Evolutionary conservation across 371 early-diverging fungal genomes (phyloP).

Genomic region (Mortierella sp.): DNA sequence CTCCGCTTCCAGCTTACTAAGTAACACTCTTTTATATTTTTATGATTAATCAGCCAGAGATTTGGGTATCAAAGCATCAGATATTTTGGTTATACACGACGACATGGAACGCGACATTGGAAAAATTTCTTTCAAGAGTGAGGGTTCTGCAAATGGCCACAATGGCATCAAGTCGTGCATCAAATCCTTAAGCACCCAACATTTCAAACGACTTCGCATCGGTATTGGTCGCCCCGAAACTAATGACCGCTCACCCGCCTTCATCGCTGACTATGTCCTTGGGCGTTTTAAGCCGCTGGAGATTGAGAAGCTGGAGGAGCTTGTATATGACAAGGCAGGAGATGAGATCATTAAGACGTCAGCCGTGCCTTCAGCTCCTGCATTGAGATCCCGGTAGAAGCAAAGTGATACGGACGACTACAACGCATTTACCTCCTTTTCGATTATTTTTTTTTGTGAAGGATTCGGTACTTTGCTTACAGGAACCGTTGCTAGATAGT

Average conservation of each 20-base stretch:
- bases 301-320: constrained; percentile 57
- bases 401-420: no score
- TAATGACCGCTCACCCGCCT: constrained; percentile 58
- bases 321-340: constrained; percentile 34
- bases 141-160: constrained; percentile 78
- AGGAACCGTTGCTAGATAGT: no score
- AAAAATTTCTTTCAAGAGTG: constrained; percentile 68
- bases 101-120: constrained; percentile 81
- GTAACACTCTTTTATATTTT: not conserved
- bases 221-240: constrained; percentile 76
- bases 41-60: constrained; percentile 52
- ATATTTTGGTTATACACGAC: constrained; percentile 81
- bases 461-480: no score
- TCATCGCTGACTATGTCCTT: constrained; percentile 74
- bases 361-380: constrained; percentile 8
- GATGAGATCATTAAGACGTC: constrained; percentile 39
- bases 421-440: no score
- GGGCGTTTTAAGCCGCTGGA: constrained; percentile 64
- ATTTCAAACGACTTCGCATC: constrained; percentile 72
- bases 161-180: constrained; percentile 83
- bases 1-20: not conserved
- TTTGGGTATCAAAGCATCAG: constrained; percentile 45
- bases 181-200: constrained; percentile 63
- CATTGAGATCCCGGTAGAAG: no score
- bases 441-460: no score